A percentile compares a stretch with the other conserved stretches of the same genome.
Conservation (phyloP, 2,329 filamentous ascomycete genomes). For the Neopestalotiopsis rosae region DNA sequence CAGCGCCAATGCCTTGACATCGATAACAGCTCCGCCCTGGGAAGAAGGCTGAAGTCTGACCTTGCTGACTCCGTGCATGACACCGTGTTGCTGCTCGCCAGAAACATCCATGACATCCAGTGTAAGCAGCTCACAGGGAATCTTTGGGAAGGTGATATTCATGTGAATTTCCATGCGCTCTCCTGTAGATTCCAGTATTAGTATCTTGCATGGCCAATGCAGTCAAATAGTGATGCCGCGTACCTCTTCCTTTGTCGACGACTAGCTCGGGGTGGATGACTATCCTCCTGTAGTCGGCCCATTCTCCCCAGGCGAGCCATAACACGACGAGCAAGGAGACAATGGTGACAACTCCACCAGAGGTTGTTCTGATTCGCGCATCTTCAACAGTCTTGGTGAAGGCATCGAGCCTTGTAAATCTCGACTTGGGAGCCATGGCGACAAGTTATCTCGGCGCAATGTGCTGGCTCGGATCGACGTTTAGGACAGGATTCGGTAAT, state of each 20-base stretch:
- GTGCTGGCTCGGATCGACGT: background rate
- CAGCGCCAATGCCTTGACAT: slow-evolving; percentile 71
- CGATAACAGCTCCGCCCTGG: slow-evolving; percentile 79
- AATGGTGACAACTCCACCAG: slow-evolving; percentile 93
- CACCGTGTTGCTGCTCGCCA: slow-evolving; percentile 93
- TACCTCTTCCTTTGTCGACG: slow-evolving; percentile 95
- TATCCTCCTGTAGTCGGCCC: slow-evolving; percentile 88
- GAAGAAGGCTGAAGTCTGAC: slow-evolving; percentile 75
- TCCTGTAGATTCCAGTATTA: slow-evolving; percentile 54
- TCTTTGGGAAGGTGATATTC: slow-evolving; percentile 92
- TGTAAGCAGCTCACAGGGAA: slow-evolving; percentile 94
- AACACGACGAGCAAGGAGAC: slow-evolving; percentile 86
- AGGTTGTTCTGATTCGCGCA: slow-evolving; percentile 93
- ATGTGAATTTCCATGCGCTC: slow-evolving; percentile 99
- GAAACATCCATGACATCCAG: slow-evolving; percentile 99
- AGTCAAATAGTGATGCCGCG: slow-evolving; percentile 25
- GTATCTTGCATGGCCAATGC: slow-evolving; percentile 17
- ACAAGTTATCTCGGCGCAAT: slow-evolving; percentile 3
- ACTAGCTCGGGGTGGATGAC: slow-evolving; percentile 90
- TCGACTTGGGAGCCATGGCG: slow-evolving; percentile 84
- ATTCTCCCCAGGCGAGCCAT: slow-evolving; percentile 93
- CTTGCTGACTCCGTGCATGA: slow-evolving; percentile 91
- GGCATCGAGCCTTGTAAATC: slow-evolving; percentile 96
- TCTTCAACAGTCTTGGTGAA: slow-evolving; percentile 99
- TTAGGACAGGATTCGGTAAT: background rate